A percentile compares a stretch with the other conserved stretches of the same genome.
phyloP scores from a whole-genome alignment of 768 basidiomycete species.

The Hypsizygus marmoreus region DNA sequence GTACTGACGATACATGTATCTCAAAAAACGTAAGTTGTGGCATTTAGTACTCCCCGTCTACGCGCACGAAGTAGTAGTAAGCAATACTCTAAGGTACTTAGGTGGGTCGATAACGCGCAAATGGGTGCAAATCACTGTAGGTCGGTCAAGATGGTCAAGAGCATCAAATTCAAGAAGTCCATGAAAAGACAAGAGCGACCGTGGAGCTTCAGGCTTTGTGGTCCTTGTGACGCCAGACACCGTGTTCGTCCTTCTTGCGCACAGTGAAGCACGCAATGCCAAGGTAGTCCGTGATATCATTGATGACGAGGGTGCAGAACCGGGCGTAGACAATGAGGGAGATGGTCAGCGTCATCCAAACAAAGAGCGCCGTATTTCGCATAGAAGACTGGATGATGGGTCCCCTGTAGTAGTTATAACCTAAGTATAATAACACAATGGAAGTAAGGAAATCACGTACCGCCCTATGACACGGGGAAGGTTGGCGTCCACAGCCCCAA shows the following conservation, averaged over 20 bases:
- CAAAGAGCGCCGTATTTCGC: constrained; percentile 64
- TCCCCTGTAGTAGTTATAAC: constrained; percentile 34
- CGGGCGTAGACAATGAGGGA: constrained; percentile 72
- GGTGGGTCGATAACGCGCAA: too few species aligned
- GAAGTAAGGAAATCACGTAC: constrained; percentile 41
- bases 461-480: constrained; percentile 63
- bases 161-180: too few species aligned
- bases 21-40: too few species aligned
- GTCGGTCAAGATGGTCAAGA: too few species aligned
- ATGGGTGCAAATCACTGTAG: too few species aligned
- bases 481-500: constrained; percentile 85
- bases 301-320: constrained; percentile 82
- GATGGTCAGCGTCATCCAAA: constrained; percentile 42
- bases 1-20: too few species aligned
- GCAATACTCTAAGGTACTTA: too few species aligned
- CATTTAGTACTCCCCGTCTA: too few species aligned
- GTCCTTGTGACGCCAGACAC: constrained; percentile 52
- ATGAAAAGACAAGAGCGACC: too few species aligned
- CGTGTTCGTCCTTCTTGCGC: constrained; percentile 74
- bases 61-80: too few species aligned
- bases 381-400: constrained; percentile 77
- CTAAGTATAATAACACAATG: not conserved
- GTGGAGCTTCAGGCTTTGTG: constrained; percentile 18
- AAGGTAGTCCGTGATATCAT: constrained; percentile 85
- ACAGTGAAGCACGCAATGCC: constrained; percentile 97